Evolutionary conservation across 2,329 filamentous ascomycete species (phyloP).

Genomic region (Aureobasidium namibiae): DNA sequence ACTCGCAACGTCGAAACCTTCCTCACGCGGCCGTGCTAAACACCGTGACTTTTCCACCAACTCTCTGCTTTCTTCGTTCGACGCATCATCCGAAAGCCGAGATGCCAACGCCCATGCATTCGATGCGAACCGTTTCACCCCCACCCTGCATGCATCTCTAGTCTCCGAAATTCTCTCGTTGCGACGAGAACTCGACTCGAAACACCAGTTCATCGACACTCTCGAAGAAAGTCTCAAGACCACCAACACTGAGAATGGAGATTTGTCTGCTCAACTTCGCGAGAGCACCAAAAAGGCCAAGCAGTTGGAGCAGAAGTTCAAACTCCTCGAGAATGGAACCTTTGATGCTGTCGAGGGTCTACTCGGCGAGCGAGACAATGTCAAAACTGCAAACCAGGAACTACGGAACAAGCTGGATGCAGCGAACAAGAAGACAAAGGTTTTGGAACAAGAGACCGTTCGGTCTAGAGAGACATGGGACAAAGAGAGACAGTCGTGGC

Average conservation of each 20-base stretch:
- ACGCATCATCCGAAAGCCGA: conserved; percentile 32
- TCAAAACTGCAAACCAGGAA: conserved; percentile 63
- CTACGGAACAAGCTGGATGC: conserved; percentile 68
- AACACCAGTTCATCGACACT: conserved; percentile 75
- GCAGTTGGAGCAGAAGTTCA: conserved; percentile 74
- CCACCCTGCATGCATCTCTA: conserved; percentile 85
- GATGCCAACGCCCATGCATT: conserved; percentile 65
- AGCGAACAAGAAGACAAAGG: conserved; percentile 67
- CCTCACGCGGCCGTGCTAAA: conserved; percentile 46
- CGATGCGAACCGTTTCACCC: conserved; percentile 88
- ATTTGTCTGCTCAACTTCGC: conserved; percentile 53
- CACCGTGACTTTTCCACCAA: conserved; percentile 57
- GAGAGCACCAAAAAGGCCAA: conserved; percentile 66
- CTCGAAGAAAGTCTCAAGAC: conserved; percentile 68
- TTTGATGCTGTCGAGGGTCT: conserved; percentile 78
- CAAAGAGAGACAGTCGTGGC: conserved; percentile 76
- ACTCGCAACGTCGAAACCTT: conserved; percentile 49
- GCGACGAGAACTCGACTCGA: conserved; percentile 83
- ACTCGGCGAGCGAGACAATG: conserved; percentile 76
- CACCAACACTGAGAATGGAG: conserved; percentile 65
- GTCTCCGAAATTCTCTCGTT: conserved; percentile 89
- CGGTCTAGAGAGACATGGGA: conserved; percentile 74
- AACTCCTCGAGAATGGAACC: conserved; percentile 79
- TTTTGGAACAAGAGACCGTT: conserved; percentile 74
- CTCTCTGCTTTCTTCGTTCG: conserved; percentile 44